Evolutionary conservation across 306 rosid species (phyloP), one percentile per base, ranked within the genome.

Genomic region (Cucumis cinereus): DNA sequence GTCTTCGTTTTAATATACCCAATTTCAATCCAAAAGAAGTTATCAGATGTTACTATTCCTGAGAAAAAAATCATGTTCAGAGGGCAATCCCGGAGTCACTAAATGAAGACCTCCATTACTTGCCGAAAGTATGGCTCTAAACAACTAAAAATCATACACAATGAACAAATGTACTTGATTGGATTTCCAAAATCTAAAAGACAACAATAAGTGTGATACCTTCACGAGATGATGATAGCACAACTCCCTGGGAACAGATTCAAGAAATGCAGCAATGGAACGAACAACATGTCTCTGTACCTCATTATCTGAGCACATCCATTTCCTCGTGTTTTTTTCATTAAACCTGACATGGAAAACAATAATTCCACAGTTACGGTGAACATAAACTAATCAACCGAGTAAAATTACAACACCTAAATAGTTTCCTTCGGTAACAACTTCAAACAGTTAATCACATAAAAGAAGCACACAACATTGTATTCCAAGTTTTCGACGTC

Each of bases 221-320:
- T 91, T 91, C 20, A 89, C 77, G 47, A 86, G 77, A 35, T 87
- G 77, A 76, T 86, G 85, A 10, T 86, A 87, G 10, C 61, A 57
- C 16, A 78, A 41, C 67, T 83, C 90, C 20, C 70, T 78, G 15
- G 97, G 84, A 66, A 91, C 14, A 75, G 86, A 86, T 82, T 90
- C 94, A 69, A 93, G 89, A 85, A 91, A 87, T 3, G 87, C 86
- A 74, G 84, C 74, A 15, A 87, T 81, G 6, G 89, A 90, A 3
- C 87, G 91, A 14, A 90, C 70, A 6, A 87, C 92, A 53, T 86
- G 96, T 74, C 86, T 88, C 80, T 90, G 98, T 52, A 86, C 86
- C 87, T 88, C 92, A 53, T 89, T 88, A 79, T 93, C 91, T n/a
- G 81, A 77, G 50, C 89, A 83, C 84, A 79, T 88, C 97, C 98